phyloP scores from a whole-genome alignment of 2,329 filamentous ascomycete species.

The Verticillium albo-atrum region DNA sequence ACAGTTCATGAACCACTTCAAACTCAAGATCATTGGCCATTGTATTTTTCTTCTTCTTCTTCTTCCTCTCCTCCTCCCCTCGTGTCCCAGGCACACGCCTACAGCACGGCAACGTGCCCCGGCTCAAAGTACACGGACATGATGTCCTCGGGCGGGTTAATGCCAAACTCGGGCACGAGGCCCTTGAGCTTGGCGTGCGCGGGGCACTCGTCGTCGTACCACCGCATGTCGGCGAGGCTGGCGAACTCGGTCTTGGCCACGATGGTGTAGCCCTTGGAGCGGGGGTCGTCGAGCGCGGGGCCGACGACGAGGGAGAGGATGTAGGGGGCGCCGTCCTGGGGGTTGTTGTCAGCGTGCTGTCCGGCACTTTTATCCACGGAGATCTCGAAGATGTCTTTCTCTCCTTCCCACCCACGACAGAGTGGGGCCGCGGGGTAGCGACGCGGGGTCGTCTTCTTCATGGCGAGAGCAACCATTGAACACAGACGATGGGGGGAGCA shows the following conservation, averaged over 20 bases:
- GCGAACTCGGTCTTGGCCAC: constrained; percentile 60
- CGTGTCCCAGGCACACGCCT: too few relatives aligned
- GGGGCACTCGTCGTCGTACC: constrained; percentile 56
- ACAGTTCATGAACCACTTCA: too few relatives aligned
- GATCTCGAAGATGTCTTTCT: too few relatives aligned
- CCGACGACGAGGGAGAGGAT: constrained; percentile 55
- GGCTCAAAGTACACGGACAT: constrained; percentile 3
- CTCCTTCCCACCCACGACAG: background rate
- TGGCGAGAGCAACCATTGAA: too few relatives aligned
- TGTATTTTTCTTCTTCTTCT: too few relatives aligned
- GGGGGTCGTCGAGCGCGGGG: constrained; percentile 49
- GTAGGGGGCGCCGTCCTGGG: constrained; percentile 68
- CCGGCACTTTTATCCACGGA: too few relatives aligned
- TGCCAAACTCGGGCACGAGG: constrained; percentile 17
- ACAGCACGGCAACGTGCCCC: background rate
- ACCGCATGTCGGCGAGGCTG: constrained; percentile 63
- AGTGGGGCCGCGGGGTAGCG: background rate
- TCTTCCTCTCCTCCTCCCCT: too few relatives aligned
- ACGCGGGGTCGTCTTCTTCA: background rate
- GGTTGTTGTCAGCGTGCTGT: background rate
- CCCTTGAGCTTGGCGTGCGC: constrained; percentile 38
- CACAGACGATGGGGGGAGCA: background rate
- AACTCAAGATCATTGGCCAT: too few relatives aligned
- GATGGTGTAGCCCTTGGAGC: constrained; percentile 62
- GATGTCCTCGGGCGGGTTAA: constrained; percentile 1